Evolutionary conservation across 768 basidiomycete genomes (phyloP), one percentile per base, ranked within the genome.

Genomic region (Lentinula raphanica): DNA sequence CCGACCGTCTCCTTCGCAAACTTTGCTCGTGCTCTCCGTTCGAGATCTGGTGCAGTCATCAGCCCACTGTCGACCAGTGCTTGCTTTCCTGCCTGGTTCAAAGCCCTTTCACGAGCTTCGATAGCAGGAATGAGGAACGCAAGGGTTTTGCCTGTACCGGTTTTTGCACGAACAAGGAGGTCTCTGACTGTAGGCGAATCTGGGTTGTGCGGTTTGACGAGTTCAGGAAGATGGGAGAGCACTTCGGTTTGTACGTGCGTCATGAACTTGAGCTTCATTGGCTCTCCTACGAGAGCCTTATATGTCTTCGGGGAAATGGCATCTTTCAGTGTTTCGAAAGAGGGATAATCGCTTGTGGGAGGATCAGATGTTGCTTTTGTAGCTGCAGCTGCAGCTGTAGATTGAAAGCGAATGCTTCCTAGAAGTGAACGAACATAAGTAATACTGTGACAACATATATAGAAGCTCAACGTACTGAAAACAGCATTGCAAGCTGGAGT

Each of bases 61-160:
- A 75, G 64, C 23, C 79, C 82, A 29, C 80, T 69, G 49, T 84
- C 76, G 53, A 64, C 56, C 17, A 73, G 71, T 1, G 75, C 76
- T 27, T 76, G 71, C 49, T 73, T 66, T 23, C 73, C 75, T 40
- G 76, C 68, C 4, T 72, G 71, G 5, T 82, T 70, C n/a, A 94
- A 69, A 8, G 79, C 72, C 57, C 80, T 80, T 19, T 90, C 36
- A 7, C 94, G 86, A 2, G 86, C 79, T 66, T 95, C 91, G 60
- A 94, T 79, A 5, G 90, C 91, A 8, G 92, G 92, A 19, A 96
- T 79, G 56, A 97, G 82, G 76, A 94, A 96, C 0, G 85, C 92
- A 32, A 94, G 73, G 0, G 92, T 95, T 72, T 95, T 96, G 31
- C 92, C 93, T 0, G 92, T 93, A 28, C 93, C 92, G 0, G 93